Evolutionary conservation across 768 basidiomycete genomes (phyloP).

Genomic region (Podaxis sp.): DNA sequence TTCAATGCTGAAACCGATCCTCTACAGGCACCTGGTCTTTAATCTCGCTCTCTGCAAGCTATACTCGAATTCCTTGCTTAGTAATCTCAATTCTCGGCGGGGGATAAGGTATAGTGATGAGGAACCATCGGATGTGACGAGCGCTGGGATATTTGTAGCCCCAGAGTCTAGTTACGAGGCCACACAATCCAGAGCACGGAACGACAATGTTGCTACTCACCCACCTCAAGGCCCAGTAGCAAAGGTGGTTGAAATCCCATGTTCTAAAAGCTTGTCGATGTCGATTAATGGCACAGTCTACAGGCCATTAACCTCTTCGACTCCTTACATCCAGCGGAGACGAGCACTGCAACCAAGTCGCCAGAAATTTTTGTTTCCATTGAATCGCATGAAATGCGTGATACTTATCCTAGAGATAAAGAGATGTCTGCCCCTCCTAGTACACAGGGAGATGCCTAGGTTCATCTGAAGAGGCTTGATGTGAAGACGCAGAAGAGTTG

Average conservation of each 20-base stretch:
- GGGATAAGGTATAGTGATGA: background rate
- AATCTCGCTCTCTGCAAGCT: background rate
- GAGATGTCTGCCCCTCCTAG: no score
- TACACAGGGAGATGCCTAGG: no score
- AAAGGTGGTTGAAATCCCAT: no score
- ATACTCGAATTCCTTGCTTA: background rate
- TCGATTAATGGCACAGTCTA: background rate
- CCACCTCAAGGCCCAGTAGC: no score
- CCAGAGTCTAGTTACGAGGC: background rate
- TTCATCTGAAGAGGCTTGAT: no score
- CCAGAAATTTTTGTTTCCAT: background rate
- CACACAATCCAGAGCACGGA: background rate
- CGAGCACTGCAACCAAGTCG: background rate
- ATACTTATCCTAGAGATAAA: background rate
- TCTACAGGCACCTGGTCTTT: background rate
- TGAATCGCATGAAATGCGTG: background rate
- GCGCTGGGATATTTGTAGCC: background rate
- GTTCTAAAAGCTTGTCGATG: background rate
- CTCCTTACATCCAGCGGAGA: background rate
- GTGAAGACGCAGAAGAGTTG: no score
- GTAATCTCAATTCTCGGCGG: background rate
- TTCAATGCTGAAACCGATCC: background rate
- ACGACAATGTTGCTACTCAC: background rate
- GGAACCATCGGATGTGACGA: background rate
- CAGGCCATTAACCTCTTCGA: background rate